Percentiles rank a stretch among this genome's conserved stretches.
Conservation (phyloP, 768 basidiomycete genomes). For the Auriscalpium microsporum region DNA sequence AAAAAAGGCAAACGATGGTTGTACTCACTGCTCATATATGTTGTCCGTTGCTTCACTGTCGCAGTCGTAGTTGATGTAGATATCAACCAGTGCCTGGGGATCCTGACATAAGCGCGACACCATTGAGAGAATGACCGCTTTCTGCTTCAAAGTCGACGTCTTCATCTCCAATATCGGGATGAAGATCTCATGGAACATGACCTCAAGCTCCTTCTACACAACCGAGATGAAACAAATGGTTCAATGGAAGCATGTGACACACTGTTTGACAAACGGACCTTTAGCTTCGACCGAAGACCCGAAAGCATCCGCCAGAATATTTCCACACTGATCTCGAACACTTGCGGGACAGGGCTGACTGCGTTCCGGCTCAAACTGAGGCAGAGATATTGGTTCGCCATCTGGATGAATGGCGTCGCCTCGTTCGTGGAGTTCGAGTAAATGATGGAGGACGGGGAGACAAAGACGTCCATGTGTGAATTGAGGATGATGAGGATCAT, state of each 20-base stretch:
- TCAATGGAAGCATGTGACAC: neutral
- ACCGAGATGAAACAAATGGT: neutral
- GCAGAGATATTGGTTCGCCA: constrained; percentile 93
- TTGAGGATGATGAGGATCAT: constrained; percentile 88
- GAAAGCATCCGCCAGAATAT: constrained; percentile 97
- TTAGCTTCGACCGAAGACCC: constrained; percentile 90
- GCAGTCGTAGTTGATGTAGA: constrained; percentile 99
- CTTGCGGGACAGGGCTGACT: constrained; percentile 89
- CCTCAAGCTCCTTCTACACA: constrained; percentile 94
- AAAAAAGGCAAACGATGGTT: neutral
- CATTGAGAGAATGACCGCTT: constrained; percentile 87
- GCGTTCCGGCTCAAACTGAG: constrained; percentile 89
- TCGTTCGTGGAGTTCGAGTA: constrained; percentile 86
- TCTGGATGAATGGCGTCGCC: constrained; percentile 84
- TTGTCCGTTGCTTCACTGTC: constrained; percentile 92
- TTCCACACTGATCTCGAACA: constrained; percentile 96
- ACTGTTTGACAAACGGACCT: constrained; percentile 42
- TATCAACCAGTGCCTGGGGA: constrained; percentile 94
- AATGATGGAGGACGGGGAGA: constrained; percentile 82
- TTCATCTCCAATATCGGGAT: constrained; percentile 97
- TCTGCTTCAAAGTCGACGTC: constrained; percentile 91
- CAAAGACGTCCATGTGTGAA: constrained; percentile 84
- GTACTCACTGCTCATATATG: constrained; percentile 86
- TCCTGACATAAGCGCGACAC: constrained; percentile 84
- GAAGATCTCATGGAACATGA: constrained; percentile 97